A percentile compares a stretch with the other conserved stretches of the same genome.
Conservation (phyloP, 2,329 filamentous ascomycete species). For the Penicillium concentricum region DNA sequence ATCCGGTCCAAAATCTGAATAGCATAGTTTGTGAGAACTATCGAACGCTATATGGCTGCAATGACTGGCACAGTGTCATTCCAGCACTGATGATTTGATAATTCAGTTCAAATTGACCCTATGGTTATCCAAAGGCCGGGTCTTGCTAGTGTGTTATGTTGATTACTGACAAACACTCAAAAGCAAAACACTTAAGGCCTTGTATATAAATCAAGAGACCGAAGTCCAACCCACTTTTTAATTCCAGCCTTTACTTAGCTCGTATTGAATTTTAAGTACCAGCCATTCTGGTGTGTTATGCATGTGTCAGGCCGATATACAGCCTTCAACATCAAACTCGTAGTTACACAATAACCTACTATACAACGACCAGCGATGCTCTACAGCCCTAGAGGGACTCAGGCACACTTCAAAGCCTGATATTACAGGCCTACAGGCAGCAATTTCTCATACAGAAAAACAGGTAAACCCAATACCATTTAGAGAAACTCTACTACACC, state of each 20-base stretch:
- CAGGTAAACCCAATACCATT: constrained; percentile 17
- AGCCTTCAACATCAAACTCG: not conserved
- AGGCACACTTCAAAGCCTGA: not conserved
- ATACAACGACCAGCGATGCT: not conserved
- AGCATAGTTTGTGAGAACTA: not conserved
- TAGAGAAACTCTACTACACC: not conserved
- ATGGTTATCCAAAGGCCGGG: too few relatives aligned
- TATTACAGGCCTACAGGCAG: not conserved
- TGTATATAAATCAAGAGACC: too few relatives aligned
- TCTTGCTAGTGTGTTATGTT: not conserved
- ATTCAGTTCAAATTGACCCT: not conserved
- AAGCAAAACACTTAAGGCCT: not conserved
- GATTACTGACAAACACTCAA: not conserved
- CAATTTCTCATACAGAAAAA: not conserved
- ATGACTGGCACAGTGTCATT: not conserved
- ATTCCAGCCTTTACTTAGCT: not conserved
- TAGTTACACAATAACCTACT: not conserved
- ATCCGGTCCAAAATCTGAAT: too few relatives aligned
- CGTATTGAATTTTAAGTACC: not conserved
- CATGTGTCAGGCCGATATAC: not conserved
- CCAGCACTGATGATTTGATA: not conserved
- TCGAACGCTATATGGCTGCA: not conserved
- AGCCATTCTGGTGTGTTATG: not conserved
- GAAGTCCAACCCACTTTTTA: too few relatives aligned
- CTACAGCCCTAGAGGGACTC: not conserved